Evolutionary conservation across 2,329 filamentous ascomycete species (phyloP).

Genomic region (Phialocephala sp.): DNA sequence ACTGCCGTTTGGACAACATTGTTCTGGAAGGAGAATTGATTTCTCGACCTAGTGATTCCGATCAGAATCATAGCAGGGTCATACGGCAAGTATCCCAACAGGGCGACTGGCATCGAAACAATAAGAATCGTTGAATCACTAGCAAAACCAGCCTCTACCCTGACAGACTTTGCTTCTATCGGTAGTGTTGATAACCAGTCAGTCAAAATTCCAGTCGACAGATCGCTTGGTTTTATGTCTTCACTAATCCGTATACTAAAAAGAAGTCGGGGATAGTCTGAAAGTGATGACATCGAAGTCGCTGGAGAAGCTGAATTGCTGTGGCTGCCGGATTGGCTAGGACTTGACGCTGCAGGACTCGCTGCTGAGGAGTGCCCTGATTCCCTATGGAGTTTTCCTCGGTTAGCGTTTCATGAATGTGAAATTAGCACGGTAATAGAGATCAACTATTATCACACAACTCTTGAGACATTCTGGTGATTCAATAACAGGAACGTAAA

Average conservation of each 20-base stretch:
- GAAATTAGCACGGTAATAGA: not conserved
- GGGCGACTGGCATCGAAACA: conserved; percentile 10
- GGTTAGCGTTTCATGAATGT: not conserved
- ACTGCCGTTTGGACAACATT: not conserved
- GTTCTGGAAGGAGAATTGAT: not conserved
- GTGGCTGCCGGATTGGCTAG: not conserved
- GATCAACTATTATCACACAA: not conserved
- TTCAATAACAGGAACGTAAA: not conserved
- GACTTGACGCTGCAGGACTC: not conserved
- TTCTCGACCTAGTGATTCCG: conserved; percentile 2
- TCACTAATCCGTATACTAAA: not conserved
- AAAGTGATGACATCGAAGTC: conserved; percentile 8
- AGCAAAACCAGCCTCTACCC: conserved; percentile 19
- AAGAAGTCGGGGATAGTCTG: not conserved
- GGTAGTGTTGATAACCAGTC: conserved; percentile 7
- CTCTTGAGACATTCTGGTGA: not conserved
- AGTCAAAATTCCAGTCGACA: not conserved
- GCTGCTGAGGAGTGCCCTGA: not conserved
- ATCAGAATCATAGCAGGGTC: conserved; percentile 13
- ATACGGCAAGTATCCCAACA: conserved; percentile 8
- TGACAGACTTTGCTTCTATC: not conserved
- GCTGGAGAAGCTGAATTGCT: not conserved
- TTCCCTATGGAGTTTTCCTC: not conserved
- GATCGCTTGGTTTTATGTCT: not conserved
- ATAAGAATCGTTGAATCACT: conserved; percentile 16